Evolutionary conservation across 2,329 filamentous ascomycete genomes (phyloP), one percentile per base, ranked within the genome.

Genomic region (Diaporthe ampelina): DNA sequence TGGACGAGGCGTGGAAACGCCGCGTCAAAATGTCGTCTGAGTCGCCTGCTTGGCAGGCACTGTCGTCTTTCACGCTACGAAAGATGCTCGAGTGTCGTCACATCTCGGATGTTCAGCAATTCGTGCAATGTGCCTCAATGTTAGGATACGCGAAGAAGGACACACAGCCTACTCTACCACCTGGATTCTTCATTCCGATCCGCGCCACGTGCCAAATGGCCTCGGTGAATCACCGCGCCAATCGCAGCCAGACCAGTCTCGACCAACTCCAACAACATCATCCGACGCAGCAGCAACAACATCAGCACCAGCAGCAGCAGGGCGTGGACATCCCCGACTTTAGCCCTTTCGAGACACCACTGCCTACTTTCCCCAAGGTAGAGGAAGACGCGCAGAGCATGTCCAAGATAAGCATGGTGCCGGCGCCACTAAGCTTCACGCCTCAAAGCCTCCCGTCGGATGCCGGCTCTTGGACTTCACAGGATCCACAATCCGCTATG

Each of bases 51-150:
- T 88, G 86, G 85, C 80, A 83, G 57, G 84, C 85, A 2, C 83
- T 85, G 50, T 82, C 82, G 5, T 86, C 85, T 21, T 82, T 81
- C 43, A 81, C 84, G 7, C 76, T 86, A 45, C 80, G 85, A 19
- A 87, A 87, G 75, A 82, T 83, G 54, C 82, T 88, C 5, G 86
- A 88, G 76, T 86, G 85, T 26, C 81, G 85, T 3, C 86, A 87
- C 75, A 79, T 87, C 21, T 82, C 81, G 29, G 83, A 87, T 70
- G 63, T 84, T 7, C 79, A 82, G 40, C 77, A 82, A 19, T 77
- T 86, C 11, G 80, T 86, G 13, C 82, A 84, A 57, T 85, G 84
- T 71, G 83, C 84, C 78, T 86, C n/a, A 84, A 83, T 29, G 1
- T 32, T 75, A 52, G 74, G 74, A n/a, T 75, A 75, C 37, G 65